Conservation (phyloP, 768 basidiomycete genomes). For the Boletus vermiculosoides region DNA sequence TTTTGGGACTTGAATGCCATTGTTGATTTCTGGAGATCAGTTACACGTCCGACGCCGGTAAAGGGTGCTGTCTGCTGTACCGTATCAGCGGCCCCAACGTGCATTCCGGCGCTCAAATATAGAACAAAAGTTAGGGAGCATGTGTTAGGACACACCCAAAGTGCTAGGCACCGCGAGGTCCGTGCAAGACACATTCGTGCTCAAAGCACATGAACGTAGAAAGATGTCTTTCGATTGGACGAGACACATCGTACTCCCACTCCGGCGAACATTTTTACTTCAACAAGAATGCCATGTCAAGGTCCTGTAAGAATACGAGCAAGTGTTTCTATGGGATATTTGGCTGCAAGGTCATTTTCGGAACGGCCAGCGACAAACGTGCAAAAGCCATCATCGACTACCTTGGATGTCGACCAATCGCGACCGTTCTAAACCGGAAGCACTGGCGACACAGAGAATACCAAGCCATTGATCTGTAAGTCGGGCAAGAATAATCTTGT, state of each 20-base stretch:
- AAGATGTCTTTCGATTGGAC: background rate
- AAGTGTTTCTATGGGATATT: background rate
- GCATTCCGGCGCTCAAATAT: background rate
- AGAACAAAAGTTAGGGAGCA: background rate
- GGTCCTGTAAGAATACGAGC: no score
- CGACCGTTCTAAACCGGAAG: background rate
- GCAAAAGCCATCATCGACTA: background rate
- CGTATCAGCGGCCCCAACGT: background rate
- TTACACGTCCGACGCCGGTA: background rate
- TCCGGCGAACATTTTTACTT: background rate
- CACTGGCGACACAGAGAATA: background rate
- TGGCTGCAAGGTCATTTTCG: background rate
- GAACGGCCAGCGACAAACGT: background rate
- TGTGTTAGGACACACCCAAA: background rate
- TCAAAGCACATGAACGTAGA: background rate
- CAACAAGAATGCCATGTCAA: background rate
- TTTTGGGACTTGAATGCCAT: background rate
- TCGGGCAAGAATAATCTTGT: background rate
- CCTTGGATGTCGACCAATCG: background rate
- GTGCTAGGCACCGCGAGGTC: background rate
- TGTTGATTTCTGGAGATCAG: background rate
- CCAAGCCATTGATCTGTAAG: background rate
- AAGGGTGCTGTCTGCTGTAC: background rate
- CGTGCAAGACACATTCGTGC: conserved; percentile 10
- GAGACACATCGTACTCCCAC: background rate